phyloP scores from a whole-genome alignment of 2,329 filamentous ascomycete species.

The Lachnellula subtilissima region DNA sequence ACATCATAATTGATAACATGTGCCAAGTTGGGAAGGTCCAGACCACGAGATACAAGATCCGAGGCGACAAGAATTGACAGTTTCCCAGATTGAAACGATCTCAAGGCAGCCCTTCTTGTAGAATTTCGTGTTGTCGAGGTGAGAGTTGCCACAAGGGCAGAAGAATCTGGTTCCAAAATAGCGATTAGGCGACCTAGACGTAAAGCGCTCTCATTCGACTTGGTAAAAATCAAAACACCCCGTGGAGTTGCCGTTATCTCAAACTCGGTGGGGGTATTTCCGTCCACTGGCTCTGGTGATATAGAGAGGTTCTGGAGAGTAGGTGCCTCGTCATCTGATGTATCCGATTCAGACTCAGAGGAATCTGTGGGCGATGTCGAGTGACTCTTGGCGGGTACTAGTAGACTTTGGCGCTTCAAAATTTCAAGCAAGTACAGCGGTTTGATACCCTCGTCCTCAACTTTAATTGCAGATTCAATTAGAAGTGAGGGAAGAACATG shows the following conservation, averaged over 20 bases:
- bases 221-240: constrained; percentile 75
- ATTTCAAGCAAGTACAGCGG: constrained; percentile 82
- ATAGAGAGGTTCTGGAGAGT: background rate
- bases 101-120: constrained; percentile 61
- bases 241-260: constrained; percentile 19
- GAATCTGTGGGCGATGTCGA: constrained; percentile 23
- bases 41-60: constrained; percentile 85
- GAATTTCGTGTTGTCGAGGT: constrained; percentile 75
- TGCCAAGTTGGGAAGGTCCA: constrained; percentile 73
- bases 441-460: constrained; percentile 66
- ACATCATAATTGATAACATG: constrained; percentile 95
- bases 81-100: constrained; percentile 57
- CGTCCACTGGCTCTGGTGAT: background rate
- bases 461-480: constrained; percentile 61
- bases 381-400: constrained; percentile 16
- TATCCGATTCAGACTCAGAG: constrained; percentile 15
- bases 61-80: constrained; percentile 79
- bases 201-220: constrained; percentile 82
- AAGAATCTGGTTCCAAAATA: constrained; percentile 57
- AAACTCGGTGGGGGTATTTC: constrained; percentile 6
- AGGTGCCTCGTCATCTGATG: constrained; percentile 6
- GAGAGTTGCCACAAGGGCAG: constrained; percentile 59
- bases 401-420: constrained; percentile 53
- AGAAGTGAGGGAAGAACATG: constrained; percentile 60
- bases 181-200: constrained; percentile 76